These are phyloP conservation scores for Tetrastigma voinierianum DNA, from an alignment of 164 flowering plant genomes.

Conservation along the genomic window DNA sequence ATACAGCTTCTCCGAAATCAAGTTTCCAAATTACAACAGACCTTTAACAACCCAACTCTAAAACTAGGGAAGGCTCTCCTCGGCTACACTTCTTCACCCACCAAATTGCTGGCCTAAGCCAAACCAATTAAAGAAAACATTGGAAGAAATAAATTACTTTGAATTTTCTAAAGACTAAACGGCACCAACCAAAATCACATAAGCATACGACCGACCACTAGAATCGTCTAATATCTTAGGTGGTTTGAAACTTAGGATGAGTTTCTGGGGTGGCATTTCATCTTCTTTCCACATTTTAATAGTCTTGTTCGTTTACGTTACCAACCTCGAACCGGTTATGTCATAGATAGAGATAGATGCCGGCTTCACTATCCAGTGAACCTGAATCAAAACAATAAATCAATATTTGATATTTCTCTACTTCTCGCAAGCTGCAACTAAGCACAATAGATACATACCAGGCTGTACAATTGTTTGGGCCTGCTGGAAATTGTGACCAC, in stretches of 20 bases:
- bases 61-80: too few relatives aligned
- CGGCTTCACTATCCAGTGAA: conserved; percentile 97
- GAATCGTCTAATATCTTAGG: conserved; percentile 87
- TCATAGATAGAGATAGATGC: conserved; percentile 82
- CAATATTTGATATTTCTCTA: not conserved
- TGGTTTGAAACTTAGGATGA: conserved; percentile 92
- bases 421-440: not conserved
- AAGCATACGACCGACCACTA: conserved; percentile 14
- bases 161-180: too few relatives aligned
- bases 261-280: conserved; percentile 92
- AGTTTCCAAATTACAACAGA: not conserved
- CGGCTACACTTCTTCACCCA: too few relatives aligned
- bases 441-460: conserved; percentile 41
- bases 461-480: conserved; percentile 95
- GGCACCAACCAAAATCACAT: not conserved
- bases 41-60: not conserved
- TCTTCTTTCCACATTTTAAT: conserved; percentile 99
- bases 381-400: conserved; percentile 42
- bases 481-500: conserved; percentile 99
- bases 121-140: too few relatives aligned
- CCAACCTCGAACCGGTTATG: conserved; percentile 78
- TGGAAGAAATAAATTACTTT: too few relatives aligned
- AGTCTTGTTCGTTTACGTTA: conserved; percentile 93
- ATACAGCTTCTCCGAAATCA: not conserved
- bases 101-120: too few relatives aligned